Evolutionary conservation across 768 basidiomycete species (phyloP).

Genomic region (Hygrophorus russula): DNA sequence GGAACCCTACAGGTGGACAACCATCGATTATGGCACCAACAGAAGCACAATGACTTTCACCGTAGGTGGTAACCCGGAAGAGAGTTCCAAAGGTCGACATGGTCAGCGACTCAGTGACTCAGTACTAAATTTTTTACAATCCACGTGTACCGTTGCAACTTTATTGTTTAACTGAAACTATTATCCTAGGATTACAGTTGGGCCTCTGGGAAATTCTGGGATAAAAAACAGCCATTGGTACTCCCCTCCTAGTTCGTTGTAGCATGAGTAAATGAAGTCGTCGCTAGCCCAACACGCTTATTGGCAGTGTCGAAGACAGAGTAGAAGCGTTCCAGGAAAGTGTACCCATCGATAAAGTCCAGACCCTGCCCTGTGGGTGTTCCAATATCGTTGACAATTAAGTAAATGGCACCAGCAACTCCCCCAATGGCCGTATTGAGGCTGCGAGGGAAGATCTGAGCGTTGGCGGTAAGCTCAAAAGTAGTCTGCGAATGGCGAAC

Average conservation of each 20-base stretch:
- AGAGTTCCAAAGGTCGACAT: conserved; percentile 78
- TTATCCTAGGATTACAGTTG: no score
- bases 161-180: no score
- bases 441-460: conserved; percentile 22
- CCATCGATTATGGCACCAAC: conserved; percentile 98
- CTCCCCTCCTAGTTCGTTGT: neutral
- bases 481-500: conserved; percentile 4
- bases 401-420: conserved; percentile 21
- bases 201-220: no score
- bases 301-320: conserved; percentile 29
- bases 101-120: neutral
- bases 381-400: conserved; percentile 18
- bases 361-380: neutral
- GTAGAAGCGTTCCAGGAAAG: conserved; percentile 29
- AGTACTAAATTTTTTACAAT: no score
- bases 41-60: conserved; percentile 94
- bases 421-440: conserved; percentile 36
- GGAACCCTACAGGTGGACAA: conserved; percentile 78
- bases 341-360: conserved; percentile 5
- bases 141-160: no score
- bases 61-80: conserved; percentile 94
- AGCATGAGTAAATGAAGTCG: conserved; percentile 21
- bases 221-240: no score
- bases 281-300: conserved; percentile 29
- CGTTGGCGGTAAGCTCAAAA: conserved; percentile 30